These are phyloP conservation scores for Eremothecium coryli DNA, from an alignment of 1,139 yeast genomes.

Conservation along the genomic window DNA sequence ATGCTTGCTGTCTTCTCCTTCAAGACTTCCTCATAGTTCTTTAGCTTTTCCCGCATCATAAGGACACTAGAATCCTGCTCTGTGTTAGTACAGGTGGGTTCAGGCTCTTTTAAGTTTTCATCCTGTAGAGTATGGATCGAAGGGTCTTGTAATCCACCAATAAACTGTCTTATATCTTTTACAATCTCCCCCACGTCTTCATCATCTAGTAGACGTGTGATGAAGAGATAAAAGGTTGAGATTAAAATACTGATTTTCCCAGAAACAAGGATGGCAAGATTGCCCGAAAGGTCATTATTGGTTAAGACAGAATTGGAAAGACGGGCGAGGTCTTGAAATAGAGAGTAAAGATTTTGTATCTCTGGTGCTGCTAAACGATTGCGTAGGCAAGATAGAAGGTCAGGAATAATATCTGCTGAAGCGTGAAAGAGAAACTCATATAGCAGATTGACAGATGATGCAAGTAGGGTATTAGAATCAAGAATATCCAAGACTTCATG, in stretches of 20 bases:
- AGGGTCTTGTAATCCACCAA: background rate
- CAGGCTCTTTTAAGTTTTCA: background rate
- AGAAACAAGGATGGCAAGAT: background rate
- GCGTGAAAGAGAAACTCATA: background rate
- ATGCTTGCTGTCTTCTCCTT: conserved; percentile 1
- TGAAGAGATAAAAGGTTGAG: background rate
- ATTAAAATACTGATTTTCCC: background rate
- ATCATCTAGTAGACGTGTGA: background rate
- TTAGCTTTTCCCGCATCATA: background rate
- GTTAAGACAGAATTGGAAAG: background rate
- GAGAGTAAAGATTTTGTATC: conserved; percentile 2
- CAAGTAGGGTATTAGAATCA: conserved; percentile 6
- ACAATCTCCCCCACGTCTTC: background rate
- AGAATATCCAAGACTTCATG: conserved; percentile 1
- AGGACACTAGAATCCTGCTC: background rate
- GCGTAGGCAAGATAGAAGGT: background rate
- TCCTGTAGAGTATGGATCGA: background rate
- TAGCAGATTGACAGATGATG: conserved; percentile 4
- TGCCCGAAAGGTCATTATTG: background rate
- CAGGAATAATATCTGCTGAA: conserved; percentile 1
- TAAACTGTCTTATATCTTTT: background rate
- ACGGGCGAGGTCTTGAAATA: background rate
- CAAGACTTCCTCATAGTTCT: conserved; percentile 1
- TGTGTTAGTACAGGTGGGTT: background rate
- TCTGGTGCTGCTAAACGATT: conserved; percentile 1